These are phyloP conservation scores for Ehretia macrophylla DNA, from an alignment of 257 asterid species.

Conservation along the genomic window DNA sequence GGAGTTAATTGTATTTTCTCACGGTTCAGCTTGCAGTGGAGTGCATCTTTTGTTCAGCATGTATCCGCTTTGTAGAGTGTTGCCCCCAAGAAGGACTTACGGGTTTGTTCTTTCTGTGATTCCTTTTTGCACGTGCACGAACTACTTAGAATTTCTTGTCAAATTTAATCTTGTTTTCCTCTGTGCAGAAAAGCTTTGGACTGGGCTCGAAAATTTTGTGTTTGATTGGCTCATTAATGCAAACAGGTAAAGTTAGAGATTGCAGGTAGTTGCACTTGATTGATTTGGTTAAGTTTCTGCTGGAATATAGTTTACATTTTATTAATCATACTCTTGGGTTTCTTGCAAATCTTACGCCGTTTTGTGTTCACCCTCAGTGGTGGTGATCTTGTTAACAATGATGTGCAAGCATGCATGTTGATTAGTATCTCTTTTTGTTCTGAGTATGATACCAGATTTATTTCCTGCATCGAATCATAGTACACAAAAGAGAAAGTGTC, in stretches of 20 bases:
- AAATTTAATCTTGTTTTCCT: constrained; percentile 21
- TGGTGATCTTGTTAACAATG: too few species aligned
- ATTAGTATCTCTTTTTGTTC: too few species aligned
- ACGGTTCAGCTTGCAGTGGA: constrained; percentile 91
- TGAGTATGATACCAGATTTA: too few species aligned
- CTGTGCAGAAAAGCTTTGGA: constrained; percentile 88
- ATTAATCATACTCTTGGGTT: background rate
- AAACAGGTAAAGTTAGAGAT: constrained; percentile 61
- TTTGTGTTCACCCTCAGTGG: too few species aligned
- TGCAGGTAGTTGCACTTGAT: constrained; percentile 8
- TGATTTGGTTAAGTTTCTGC: background rate
- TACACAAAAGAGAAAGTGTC: too few species aligned
- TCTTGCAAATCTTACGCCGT: background rate
- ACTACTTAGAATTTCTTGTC: constrained; percentile 4
- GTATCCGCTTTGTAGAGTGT: constrained; percentile 98
- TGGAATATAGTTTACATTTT: background rate
- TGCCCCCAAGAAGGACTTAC: constrained; percentile 99
- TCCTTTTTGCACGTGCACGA: background rate
- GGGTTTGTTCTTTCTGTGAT: constrained; percentile 41
- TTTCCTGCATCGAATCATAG: too few species aligned
- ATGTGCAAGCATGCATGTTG: too few species aligned
- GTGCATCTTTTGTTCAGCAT: constrained; percentile 99
- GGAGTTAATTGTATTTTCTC: constrained; percentile 18
- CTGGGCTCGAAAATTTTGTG: constrained; percentile 96
- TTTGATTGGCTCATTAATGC: constrained; percentile 98